Conservation (phyloP, 257 asterid genomes). For the Gynochthodes officinalis region DNA sequence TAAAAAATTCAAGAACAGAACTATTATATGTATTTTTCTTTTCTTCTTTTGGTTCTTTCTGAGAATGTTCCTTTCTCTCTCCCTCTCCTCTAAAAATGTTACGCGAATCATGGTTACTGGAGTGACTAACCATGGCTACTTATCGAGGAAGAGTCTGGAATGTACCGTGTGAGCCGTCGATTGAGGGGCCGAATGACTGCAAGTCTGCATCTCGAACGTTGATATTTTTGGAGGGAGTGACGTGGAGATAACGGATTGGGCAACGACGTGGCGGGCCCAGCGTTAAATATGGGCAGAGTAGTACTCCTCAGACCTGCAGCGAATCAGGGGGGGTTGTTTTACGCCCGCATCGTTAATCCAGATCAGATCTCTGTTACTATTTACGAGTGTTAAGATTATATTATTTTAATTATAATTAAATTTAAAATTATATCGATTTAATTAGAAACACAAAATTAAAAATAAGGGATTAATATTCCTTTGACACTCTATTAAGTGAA, state of each 20-base stretch:
- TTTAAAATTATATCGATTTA: too few species aligned
- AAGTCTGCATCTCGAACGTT: constrained; percentile 19
- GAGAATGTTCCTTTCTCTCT: constrained; percentile 11
- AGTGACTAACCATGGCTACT: constrained; percentile 26
- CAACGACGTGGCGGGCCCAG: constrained; percentile 39
- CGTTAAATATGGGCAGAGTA: background rate
- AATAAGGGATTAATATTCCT: too few species aligned
- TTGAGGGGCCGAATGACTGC: background rate
- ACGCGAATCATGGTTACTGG: constrained; percentile 30
- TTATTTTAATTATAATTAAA: too few species aligned
- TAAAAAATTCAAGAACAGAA: background rate
- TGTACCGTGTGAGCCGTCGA: constrained; percentile 36
- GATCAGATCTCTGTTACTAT: too few species aligned
- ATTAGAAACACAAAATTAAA: too few species aligned
- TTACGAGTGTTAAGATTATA: too few species aligned
- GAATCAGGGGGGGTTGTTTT: constrained; percentile 24
- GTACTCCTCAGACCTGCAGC: constrained; percentile 20
- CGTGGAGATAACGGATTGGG: constrained; percentile 55
- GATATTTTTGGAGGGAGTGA: constrained; percentile 5
- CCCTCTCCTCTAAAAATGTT: constrained; percentile 14
- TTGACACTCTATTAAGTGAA: too few species aligned
- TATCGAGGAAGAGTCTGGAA: constrained; percentile 51
- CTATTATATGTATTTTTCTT: background rate
- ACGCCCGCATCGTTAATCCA: too few species aligned
- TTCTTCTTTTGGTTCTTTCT: background rate